phyloP scores from a whole-genome alignment of 2,329 filamentous ascomycete genomes.

The Colletotrichum viniferum region DNA sequence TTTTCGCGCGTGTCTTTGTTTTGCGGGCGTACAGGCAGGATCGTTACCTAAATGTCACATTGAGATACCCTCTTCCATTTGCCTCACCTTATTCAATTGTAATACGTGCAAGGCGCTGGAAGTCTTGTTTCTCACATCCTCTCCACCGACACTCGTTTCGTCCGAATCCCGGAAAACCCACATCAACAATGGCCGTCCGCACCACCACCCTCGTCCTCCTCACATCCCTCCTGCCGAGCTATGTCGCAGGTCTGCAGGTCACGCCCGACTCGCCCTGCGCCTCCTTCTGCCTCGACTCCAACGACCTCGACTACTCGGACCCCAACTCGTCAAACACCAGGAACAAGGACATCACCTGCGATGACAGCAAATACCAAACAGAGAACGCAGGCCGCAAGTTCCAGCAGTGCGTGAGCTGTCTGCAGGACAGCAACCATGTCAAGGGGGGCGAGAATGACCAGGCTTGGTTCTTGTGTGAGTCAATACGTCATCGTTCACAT shows the following conservation, averaged over 20 bases:
- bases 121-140: not conserved
- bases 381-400: slow-evolving; percentile 48
- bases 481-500: not conserved
- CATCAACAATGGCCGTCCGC: slow-evolving; percentile 19
- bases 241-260: slow-evolving; percentile 46
- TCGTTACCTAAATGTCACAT: slow-evolving; percentile 1
- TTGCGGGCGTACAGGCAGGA: not conserved
- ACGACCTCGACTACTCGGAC: slow-evolving; percentile 45
- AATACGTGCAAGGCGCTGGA: slow-evolving; percentile 1
- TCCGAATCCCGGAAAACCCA: not conserved
- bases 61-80: not conserved
- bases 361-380: slow-evolving; percentile 46
- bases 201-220: slow-evolving; percentile 26
- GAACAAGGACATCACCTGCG: slow-evolving; percentile 51
- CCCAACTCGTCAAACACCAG: slow-evolving; percentile 49
- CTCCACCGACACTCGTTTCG: not conserved
- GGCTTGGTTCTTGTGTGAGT: slow-evolving; percentile 61
- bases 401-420: slow-evolving; percentile 54
- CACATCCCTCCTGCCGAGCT: slow-evolving; percentile 31
- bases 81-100: not conserved
- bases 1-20: not conserved
- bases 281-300: slow-evolving; percentile 50
- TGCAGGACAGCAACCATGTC: slow-evolving; percentile 55
- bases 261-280: slow-evolving; percentile 60
- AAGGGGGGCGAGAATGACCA: slow-evolving; percentile 56